Evolutionary conservation across 164 flowering plant genomes (phyloP).

Genomic region (Liriodendron chinense): DNA sequence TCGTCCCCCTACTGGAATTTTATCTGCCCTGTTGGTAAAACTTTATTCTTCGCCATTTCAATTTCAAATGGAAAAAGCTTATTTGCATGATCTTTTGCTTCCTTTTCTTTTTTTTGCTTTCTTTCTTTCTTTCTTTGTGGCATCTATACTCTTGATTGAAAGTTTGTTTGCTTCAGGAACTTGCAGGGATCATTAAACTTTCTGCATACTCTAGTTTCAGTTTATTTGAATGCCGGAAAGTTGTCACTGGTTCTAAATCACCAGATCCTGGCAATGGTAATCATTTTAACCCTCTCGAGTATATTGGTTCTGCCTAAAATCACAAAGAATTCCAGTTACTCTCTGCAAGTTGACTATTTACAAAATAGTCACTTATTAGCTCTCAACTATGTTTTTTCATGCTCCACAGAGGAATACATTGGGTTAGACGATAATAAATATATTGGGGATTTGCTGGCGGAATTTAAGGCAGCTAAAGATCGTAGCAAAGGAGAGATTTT

Average conservation of each 20-base stretch:
- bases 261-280: slow-evolving; percentile 85
- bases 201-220: slow-evolving; percentile 90
- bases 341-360: too few relatives aligned
- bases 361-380: too few relatives aligned
- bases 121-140: background rate
- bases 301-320: background rate
- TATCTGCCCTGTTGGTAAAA: background rate
- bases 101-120: background rate
- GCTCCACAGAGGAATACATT: slow-evolving; percentile 75
- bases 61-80: background rate
- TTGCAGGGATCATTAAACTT: slow-evolving; percentile 87
- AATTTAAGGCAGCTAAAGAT: slow-evolving; percentile 91
- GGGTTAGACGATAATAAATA: slow-evolving; percentile 94
- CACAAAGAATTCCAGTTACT: background rate
- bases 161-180: slow-evolving; percentile 58
- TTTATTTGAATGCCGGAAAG: slow-evolving; percentile 90
- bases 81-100: background rate
- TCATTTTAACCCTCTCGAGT: background rate
- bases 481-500: slow-evolving; percentile 93
- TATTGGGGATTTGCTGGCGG: slow-evolving; percentile 90
- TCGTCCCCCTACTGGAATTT: background rate
- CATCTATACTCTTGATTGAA: background rate
- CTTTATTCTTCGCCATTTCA: background rate
- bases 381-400: slow-evolving; percentile 13
- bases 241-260: slow-evolving; percentile 82